Base-by-base conservation (phyloP, 2,329 filamentous ascomycete species). In the Pyrenophora seminiperda region DNA sequence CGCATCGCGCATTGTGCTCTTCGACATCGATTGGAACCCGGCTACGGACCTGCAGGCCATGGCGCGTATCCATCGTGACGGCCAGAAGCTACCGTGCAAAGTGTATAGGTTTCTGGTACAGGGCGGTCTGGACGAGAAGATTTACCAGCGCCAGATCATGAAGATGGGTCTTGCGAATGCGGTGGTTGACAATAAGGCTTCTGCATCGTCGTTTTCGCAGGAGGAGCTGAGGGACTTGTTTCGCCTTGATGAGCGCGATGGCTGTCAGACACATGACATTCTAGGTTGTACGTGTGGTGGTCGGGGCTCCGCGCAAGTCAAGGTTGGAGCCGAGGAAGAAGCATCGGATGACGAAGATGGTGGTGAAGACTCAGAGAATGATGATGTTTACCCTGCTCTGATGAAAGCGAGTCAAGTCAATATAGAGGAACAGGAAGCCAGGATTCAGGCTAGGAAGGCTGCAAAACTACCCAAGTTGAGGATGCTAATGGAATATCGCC, bases 11-110 rank as follows among this genome's bases (percentile, higher is more conserved):
- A 79, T 90, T 2, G 76, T 90, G 4, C 81, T 90, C 1, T 90
- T 88, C 60, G 87, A 90, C 59, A 82, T 88, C 7, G 87, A 90
- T 71, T 90, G 87, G 87, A 90, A 90, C 61, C 87, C 87, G 1
- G 85, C 86, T 0, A 88, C 84, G 0, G 87, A 90, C 61, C 75
- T 87, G 15, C 87, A 90, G 67, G 87, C 87, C 6, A 89, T 90
- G 85, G 87, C 86, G 10, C 83, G 87, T 11, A 87, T 90, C 38
- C 86, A 90, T 65, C 81, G 87, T 40, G 86, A 89, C 59, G 87
- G 87, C 0, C 87, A 90, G 66, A 87, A 85, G 66, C 74, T 78
- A 9, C 82, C 82, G 3, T 88, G 86, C 54, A 83, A 82, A 47
- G 88, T 90, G 50, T 90, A 90, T 62, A 79, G 87, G 5, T 77